phyloP scores from a whole-genome alignment of 306 rosid species.

The Geum urbanum region DNA sequence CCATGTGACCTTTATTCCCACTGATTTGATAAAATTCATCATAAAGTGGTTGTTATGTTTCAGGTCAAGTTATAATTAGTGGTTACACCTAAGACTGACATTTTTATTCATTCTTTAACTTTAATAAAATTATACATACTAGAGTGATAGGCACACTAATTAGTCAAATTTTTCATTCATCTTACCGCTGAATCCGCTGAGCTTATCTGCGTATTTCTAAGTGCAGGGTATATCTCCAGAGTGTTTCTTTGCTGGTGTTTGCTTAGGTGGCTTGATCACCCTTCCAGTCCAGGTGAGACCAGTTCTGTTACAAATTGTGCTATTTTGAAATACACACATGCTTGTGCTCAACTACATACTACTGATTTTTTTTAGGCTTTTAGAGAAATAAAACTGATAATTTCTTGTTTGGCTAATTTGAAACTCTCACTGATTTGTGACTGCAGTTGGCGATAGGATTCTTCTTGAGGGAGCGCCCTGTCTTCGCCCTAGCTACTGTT shows the following conservation, averaged over 20 bases:
- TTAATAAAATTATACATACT: neutral
- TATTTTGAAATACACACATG: neutral
- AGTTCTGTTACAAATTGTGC: constrained; percentile 5
- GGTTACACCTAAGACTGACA: neutral
- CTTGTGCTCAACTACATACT: neutral
- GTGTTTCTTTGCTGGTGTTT: constrained; percentile 63
- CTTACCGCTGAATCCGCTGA: no score
- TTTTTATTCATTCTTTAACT: neutral
- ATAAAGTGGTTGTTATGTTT: neutral
- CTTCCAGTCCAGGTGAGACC: constrained; percentile 51
- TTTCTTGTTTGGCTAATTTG: neutral
- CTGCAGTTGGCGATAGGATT: constrained; percentile 56
- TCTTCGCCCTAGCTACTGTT: constrained; percentile 59
- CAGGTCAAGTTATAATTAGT: neutral
- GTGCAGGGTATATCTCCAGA: constrained; percentile 55
- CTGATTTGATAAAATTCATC: no score
- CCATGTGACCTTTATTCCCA: neutral
- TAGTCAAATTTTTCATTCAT: neutral
- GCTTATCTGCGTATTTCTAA: constrained; percentile 7
- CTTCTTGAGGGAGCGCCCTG: constrained; percentile 54
- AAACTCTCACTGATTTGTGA: constrained; percentile 2
- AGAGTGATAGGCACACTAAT: neutral
- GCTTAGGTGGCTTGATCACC: constrained; percentile 61
- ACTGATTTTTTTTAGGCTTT: neutral
- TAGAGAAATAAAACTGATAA: neutral